Evolutionary conservation across 805 yeast species (phyloP), one percentile per base, ranked within the genome.

Genomic region (Cyberlindnera xishuangbannaensis): DNA sequence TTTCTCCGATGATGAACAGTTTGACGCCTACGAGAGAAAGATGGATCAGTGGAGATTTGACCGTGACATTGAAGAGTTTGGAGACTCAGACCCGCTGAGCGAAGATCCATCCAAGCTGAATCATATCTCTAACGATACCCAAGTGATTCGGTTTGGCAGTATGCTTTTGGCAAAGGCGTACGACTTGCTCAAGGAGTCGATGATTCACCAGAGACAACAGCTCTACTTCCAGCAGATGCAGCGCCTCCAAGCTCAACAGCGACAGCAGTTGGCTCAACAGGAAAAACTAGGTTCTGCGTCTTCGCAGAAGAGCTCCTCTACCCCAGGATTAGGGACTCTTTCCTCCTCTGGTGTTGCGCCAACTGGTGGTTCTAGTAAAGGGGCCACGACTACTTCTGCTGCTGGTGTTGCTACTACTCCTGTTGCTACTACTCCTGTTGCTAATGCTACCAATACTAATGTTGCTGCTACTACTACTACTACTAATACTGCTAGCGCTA

Each of bases 121-220:
- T 52, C 81, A 82, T 43, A 85, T 88, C 26, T 74, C 86, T 11
- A 80, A 80, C 34, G 90, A 79, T 32, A 87, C 96, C 2, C 97
- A 88, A 58, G 78, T 83, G 1, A 83, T 90, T 19, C 67, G 97
- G 39, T 88, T 88, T 59, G 95, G 96, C 7, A 76, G 95, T 6
- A 87, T 87, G 96, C 60, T 90, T 20, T 65, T 87, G 26, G 76
- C 92, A 4, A 90, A 88, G 56, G 79, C 96, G 0, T 83, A 83
- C 52, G 96, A 87, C 34, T 71, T 78, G 31, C 62, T 79, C 43
- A 65, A 85, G 47, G 86, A 87, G 52, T 81, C 88, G 15, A 76
- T 83, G 35, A 70, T 76, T 50, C 77, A 78, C 58, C 69, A 92
- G 17, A 31, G 45, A 34, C 42, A 41, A 14, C 39, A 31, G 16